These are phyloP conservation scores for Penicillium sp. DNA, from an alignment of 2,329 filamentous ascomycete species.

Conservation along the genomic window DNA sequence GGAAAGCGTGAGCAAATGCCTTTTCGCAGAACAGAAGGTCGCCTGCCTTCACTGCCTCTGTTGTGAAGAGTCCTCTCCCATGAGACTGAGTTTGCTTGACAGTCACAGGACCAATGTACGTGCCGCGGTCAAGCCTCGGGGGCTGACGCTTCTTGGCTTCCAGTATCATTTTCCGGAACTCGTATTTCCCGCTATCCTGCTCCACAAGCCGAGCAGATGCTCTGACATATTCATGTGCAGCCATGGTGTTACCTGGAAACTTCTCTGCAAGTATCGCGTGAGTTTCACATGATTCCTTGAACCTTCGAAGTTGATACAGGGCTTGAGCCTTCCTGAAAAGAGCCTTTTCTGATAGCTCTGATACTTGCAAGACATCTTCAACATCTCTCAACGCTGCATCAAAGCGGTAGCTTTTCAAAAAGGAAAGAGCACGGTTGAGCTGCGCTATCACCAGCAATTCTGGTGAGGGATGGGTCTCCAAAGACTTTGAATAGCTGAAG, in stretches of 20 bases:
- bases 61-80: constrained; percentile 55
- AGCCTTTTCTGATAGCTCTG: constrained; percentile 41
- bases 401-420: constrained; percentile 30
- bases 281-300: constrained; percentile 35
- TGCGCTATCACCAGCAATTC: constrained; percentile 35
- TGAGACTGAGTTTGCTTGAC: constrained; percentile 42
- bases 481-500: constrained; percentile 40
- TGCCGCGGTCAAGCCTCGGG: constrained; percentile 35
- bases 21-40: constrained; percentile 58
- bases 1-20: constrained; percentile 46
- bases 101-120: constrained; percentile 44
- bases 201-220: constrained; percentile 20
- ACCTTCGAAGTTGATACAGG: constrained; percentile 46
- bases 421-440: constrained; percentile 39
- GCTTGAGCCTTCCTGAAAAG: constrained; percentile 48
- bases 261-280: constrained; percentile 32
- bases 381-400: constrained; percentile 38
- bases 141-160: constrained; percentile 36
- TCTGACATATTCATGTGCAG: constrained; percentile 30
- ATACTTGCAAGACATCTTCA: constrained; percentile 14
- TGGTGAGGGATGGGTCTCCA: constrained; percentile 31
- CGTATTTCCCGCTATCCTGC: constrained; percentile 19
- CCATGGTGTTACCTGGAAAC: constrained; percentile 37
- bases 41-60: constrained; percentile 47
- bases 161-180: constrained; percentile 17